Evolutionary conservation across 371 early-diverging fungal genomes (phyloP).

Genomic region (Mucor velutinosus): DNA sequence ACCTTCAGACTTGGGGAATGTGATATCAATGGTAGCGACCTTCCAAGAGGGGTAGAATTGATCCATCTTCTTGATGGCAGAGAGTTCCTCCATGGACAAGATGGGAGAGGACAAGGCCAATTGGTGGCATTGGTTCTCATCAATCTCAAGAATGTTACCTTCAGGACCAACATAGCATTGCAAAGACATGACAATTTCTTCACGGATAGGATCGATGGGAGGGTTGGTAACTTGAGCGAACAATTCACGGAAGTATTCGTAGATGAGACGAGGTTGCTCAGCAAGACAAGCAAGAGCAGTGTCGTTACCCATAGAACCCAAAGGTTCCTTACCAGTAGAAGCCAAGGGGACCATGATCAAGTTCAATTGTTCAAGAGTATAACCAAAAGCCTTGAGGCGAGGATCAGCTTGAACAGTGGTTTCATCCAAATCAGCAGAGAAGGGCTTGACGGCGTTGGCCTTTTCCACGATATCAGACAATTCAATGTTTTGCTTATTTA

Average conservation of each 20-base stretch:
- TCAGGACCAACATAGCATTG: constrained; percentile 94
- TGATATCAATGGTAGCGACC: constrained; percentile 85
- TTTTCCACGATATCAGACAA: constrained; percentile 61
- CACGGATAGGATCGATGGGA: constrained; percentile 98
- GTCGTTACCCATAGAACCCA: constrained; percentile 98
- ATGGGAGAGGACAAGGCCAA: constrained; percentile 85
- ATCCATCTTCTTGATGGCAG: constrained; percentile 73
- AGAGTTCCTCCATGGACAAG: constrained; percentile 79
- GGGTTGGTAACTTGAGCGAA: constrained; percentile 98
- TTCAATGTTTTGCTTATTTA: constrained; percentile 74
- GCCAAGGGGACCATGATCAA: constrained; percentile 87
- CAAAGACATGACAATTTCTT: constrained; percentile 96
- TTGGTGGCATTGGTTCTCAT: constrained; percentile 76
- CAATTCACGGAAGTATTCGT: constrained; percentile 95
- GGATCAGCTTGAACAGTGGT: constrained; percentile 69
- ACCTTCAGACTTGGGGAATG: constrained; percentile 78
- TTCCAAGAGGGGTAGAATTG: constrained; percentile 72
- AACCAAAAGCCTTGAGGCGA: constrained; percentile 87
- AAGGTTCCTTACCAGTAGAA: constrained; percentile 88
- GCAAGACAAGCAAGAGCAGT: constrained; percentile 93
- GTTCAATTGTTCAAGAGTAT: constrained; percentile 92
- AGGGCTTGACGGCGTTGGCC: constrained; percentile 23
- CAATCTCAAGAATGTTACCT: constrained; percentile 89
- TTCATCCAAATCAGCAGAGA: constrained; percentile 40
- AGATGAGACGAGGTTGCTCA: constrained; percentile 83